These are phyloP conservation scores for Ceratopteris richardii DNA, from an alignment of 75 land plant species.

Conservation along the genomic window DNA sequence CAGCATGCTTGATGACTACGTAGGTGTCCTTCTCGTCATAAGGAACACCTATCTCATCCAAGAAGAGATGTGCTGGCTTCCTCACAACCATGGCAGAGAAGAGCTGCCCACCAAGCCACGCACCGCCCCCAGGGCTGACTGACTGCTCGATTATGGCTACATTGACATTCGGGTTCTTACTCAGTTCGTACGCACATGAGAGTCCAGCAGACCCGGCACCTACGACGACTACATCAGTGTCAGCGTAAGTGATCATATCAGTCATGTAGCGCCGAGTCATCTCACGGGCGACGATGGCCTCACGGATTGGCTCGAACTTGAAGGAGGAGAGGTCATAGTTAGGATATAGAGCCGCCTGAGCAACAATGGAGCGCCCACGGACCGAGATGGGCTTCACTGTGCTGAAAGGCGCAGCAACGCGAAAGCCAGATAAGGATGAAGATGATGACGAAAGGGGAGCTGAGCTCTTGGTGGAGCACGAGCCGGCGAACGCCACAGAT, in stretches of 20 bases:
- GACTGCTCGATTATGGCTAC: constrained; percentile 89
- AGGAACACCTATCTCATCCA: constrained; percentile 73
- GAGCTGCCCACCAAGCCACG: constrained; percentile 97
- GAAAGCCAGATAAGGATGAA: background rate
- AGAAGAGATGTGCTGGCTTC: constrained; percentile 82
- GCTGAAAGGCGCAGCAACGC: background rate
- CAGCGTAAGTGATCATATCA: constrained; percentile 93
- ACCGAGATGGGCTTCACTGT: background rate
- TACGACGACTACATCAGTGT: constrained; percentile 87
- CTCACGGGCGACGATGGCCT: constrained; percentile 88
- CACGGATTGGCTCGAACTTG: constrained; percentile 81
- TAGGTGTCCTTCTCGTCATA: constrained; percentile 79
- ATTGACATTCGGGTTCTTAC: constrained; percentile 69
- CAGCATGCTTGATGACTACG: constrained; percentile 89
- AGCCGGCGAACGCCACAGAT: background rate
- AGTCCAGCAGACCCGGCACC: constrained; percentile 95
- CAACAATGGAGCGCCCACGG: no score
- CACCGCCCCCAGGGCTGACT: constrained; percentile 95
- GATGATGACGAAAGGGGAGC: constrained; percentile 9
- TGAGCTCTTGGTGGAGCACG: constrained; percentile 7
- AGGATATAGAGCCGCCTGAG: constrained; percentile 15
- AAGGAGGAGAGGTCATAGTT: constrained; percentile 53
- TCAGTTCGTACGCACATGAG: constrained; percentile 86
- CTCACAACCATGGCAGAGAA: constrained; percentile 95
- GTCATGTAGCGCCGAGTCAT: constrained; percentile 98